phyloP scores from a whole-genome alignment of 306 rosid species.

The Prunus campanulata region DNA sequence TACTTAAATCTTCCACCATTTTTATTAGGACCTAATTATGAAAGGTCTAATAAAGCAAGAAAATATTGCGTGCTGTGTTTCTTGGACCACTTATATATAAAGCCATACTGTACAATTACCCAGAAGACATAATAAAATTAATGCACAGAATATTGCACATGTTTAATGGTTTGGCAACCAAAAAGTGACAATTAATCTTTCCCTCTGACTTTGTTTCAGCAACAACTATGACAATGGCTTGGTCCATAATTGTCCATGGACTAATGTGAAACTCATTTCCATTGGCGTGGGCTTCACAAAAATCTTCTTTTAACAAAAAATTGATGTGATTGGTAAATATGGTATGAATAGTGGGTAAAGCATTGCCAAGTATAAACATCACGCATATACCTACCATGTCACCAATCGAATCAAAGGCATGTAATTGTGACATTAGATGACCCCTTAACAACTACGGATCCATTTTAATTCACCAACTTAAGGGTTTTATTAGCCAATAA shows the following conservation, averaged over 20 bases:
- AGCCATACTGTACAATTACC: neutral
- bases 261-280: too few species aligned
- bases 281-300: too few species aligned
- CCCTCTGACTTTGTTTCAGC: neutral
- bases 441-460: neutral
- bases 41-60: neutral
- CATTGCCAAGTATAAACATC: too few species aligned
- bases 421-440: neutral
- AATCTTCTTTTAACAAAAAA: too few species aligned
- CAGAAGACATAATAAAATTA: neutral
- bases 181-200: too few species aligned
- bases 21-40: neutral
- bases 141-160: neutral
- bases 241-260: too few species aligned
- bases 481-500: neutral
- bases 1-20: neutral
- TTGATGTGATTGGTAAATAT: too few species aligned
- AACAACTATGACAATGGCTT: too few species aligned
- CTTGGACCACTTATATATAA: constrained; percentile 1
- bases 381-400: neutral
- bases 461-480: neutral
- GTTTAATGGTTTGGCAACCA: neutral
- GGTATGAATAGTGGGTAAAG: too few species aligned
- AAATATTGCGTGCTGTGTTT: neutral
- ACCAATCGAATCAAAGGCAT: neutral